Evolutionary conservation across 192 early-diverging fungal genomes (phyloP).

Genomic region (Entophlyctis luteolus): DNA sequence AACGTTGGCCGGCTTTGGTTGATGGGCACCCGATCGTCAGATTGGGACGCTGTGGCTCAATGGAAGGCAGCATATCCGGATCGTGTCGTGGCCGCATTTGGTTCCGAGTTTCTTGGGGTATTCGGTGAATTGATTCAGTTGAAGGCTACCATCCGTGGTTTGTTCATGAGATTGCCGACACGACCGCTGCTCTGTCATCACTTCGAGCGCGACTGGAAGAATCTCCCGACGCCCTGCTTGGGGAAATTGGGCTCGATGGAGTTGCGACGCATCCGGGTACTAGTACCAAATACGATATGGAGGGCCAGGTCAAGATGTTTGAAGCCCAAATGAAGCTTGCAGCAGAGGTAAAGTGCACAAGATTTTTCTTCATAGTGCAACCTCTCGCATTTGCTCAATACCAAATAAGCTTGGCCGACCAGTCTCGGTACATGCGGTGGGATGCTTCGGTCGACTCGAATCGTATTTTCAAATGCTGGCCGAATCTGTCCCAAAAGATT

Average conservation of each 20-base stretch:
- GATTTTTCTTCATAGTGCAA: no score
- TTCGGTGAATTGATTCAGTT: neutral
- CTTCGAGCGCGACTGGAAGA: slow-evolving; percentile 34
- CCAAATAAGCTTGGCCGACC: slow-evolving; percentile 2
- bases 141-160: slow-evolving; percentile 31
- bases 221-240: slow-evolving; percentile 47
- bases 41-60: slow-evolving; percentile 26
- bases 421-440: slow-evolving; percentile 14
- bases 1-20: slow-evolving; percentile 10
- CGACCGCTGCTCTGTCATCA: neutral
- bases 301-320: slow-evolving; percentile 54
- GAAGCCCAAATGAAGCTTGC: slow-evolving; percentile 70
- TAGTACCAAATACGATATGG: slow-evolving; percentile 37
- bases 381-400: slow-evolving; percentile 45
- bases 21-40: slow-evolving; percentile 28
- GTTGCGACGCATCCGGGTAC: slow-evolving; percentile 45
- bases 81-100: neutral
- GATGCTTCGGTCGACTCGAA: slow-evolving; percentile 23
- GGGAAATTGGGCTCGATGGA: slow-evolving; percentile 66
- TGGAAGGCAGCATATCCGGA: neutral
- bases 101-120: no score
- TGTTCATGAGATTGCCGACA: slow-evolving; percentile 7
- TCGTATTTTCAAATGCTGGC: neutral
- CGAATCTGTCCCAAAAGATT: slow-evolving; percentile 8
- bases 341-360: slow-evolving; percentile 68